Conservation (phyloP, 2,329 filamentous ascomycete species). For the Penicillium sp. region DNA sequence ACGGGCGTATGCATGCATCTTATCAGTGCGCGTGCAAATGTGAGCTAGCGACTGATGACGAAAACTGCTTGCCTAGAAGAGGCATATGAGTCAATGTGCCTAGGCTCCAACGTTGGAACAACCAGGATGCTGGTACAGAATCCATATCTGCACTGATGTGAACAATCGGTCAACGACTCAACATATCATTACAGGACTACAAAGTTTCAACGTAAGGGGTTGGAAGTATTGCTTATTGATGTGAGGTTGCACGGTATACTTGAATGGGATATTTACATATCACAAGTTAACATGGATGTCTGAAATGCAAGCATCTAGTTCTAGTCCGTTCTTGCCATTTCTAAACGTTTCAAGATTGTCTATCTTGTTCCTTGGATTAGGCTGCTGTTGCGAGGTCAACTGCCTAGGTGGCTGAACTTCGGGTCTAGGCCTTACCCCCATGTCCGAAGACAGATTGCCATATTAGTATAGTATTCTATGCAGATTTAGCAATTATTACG, state of each 20-base stretch:
- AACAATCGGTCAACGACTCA: background rate
- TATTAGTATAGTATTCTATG: too few relatives aligned
- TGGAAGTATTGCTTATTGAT: background rate
- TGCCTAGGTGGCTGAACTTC: background rate
- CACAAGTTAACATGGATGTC: background rate
- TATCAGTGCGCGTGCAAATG: background rate
- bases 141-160: background rate
- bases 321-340: background rate
- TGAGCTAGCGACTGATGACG: background rate
- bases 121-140: background rate
- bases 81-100: background rate
- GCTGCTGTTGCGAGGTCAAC: background rate
- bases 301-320: background rate
- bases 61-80: background rate
- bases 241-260: background rate
- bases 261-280: background rate
- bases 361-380: background rate
- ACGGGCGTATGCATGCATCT: background rate
- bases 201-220: background rate
- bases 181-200: background rate
- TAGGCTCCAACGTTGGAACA: background rate
- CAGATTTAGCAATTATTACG: too few relatives aligned
- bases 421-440: too few relatives aligned
- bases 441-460: too few relatives aligned
- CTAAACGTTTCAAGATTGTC: slow-evolving; percentile 74